Conservation (phyloP, 345 rosid genomes). For the Eucalyptus victrix region DNA sequence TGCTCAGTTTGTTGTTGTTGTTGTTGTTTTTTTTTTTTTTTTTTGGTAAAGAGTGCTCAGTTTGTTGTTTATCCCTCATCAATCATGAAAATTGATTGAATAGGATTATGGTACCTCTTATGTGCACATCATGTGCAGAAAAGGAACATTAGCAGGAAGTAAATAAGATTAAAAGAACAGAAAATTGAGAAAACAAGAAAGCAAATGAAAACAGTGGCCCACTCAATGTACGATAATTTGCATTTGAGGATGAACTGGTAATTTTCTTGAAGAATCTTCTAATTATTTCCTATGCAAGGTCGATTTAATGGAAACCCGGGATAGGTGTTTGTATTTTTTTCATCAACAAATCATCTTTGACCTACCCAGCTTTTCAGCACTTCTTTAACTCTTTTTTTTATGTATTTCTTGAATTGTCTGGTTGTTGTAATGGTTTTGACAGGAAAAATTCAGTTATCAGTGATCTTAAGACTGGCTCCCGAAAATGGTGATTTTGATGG, state of each 20-base stretch:
- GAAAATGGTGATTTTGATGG: conserved; percentile 9
- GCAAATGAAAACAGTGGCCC: not conserved
- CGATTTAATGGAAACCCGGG: not conserved
- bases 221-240: not conserved
- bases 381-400: not conserved
- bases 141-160: not conserved
- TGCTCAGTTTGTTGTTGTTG: not conserved
- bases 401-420: not conserved
- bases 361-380: not conserved
- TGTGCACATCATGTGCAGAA: not conserved
- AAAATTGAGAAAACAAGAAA: not conserved
- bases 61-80: not conserved
- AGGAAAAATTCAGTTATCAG: conserved; percentile 48
- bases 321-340: not conserved
- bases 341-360: not conserved
- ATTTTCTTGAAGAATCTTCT: not conserved
- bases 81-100: not conserved
- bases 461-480: conserved; percentile 51
- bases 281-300: not conserved
- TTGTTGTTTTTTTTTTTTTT: too few relatives aligned
- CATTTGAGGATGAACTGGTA: not conserved
- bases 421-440: not conserved
- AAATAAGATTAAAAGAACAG: not conserved
- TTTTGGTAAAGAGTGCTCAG: too few relatives aligned
- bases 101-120: not conserved